Percentiles rank a stretch among this genome's conserved stretches.
Conservation (phyloP, 371 early-diverging fungal species). For the Rhizopus microsporus region DNA sequence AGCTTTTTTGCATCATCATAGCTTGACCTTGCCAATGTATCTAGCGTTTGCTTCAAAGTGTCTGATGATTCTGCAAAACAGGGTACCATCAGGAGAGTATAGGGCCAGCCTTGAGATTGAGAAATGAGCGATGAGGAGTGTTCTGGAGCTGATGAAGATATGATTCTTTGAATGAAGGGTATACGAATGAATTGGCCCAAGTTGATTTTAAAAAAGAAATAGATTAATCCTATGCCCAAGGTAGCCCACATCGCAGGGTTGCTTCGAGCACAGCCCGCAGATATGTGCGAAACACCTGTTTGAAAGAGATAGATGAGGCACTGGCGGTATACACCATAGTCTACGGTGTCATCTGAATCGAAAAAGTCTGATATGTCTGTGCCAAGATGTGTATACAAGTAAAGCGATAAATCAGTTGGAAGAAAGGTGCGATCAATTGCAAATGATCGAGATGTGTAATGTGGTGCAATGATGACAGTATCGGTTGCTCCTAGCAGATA, state of each 20-base stretch:
- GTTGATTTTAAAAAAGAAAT: constrained; percentile 48
- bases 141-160: constrained; percentile 32
- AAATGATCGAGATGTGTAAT: constrained; percentile 41
- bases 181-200: constrained; percentile 43
- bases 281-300: constrained; percentile 32
- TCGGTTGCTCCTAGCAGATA: constrained; percentile 42
- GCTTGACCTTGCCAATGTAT: constrained; percentile 45
- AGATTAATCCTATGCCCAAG: constrained; percentile 40
- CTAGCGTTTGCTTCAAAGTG: constrained; percentile 46
- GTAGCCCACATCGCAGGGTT: constrained; percentile 55
- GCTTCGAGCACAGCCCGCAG: constrained; percentile 32
- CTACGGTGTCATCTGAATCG: constrained; percentile 30
- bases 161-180: constrained; percentile 31
- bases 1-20: constrained; percentile 51
- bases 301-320: constrained; percentile 41
- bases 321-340: constrained; percentile 23
- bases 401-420: constrained; percentile 38
- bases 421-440: constrained; percentile 46
- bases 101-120: constrained; percentile 25
- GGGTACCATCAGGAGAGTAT: constrained; percentile 44
- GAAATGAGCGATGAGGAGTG: constrained; percentile 7
- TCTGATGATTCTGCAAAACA: constrained; percentile 47
- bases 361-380: constrained; percentile 45
- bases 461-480: constrained; percentile 31
- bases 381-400: constrained; percentile 44